These are phyloP conservation scores for Dryadomyces quercivorus DNA, from an alignment of 2,329 filamentous ascomycete genomes.

Conservation along the genomic window DNA sequence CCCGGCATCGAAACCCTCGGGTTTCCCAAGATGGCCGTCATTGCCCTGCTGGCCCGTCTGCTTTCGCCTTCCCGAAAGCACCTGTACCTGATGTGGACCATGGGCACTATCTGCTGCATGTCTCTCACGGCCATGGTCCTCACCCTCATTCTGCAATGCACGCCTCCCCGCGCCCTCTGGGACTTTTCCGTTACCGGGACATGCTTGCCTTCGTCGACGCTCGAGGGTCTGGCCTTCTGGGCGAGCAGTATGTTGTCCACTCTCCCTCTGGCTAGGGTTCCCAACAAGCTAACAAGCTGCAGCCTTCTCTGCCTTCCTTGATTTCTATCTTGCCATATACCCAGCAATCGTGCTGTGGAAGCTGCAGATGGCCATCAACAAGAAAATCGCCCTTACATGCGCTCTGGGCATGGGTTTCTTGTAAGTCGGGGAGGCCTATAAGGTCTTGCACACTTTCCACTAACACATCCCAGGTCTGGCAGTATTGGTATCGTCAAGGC, in stretches of 20 bases:
- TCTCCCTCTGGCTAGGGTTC: too few relatives aligned
- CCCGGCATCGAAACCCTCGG: neutral
- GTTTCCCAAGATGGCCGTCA: neutral
- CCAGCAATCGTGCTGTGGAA: neutral
- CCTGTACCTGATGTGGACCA: neutral
- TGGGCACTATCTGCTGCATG: neutral
- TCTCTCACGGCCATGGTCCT: neutral
- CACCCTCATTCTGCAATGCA: neutral
- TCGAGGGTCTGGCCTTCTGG: constrained; percentile 1
- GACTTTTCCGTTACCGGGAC: neutral
- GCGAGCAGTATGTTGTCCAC: constrained; percentile 1
- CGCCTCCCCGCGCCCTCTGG: neutral
- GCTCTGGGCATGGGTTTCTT: constrained; percentile 1
- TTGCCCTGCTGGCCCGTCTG: neutral
- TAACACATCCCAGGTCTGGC: neutral
- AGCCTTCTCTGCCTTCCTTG: constrained; percentile 1
- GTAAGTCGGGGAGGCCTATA: neutral
- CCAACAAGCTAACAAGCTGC: too few relatives aligned
- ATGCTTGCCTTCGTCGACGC: neutral
- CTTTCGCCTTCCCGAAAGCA: neutral
- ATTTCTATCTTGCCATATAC: constrained; percentile 1
- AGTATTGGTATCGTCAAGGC: constrained; percentile 1
- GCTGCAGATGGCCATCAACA: neutral
- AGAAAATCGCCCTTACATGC: neutral
- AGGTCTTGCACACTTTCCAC: neutral